A percentile compares a stretch with the other conserved stretches of the same genome.
These are phyloP conservation scores for Ogataea paraovalis DNA, from an alignment of 805 yeast species.

Conservation along the genomic window DNA sequence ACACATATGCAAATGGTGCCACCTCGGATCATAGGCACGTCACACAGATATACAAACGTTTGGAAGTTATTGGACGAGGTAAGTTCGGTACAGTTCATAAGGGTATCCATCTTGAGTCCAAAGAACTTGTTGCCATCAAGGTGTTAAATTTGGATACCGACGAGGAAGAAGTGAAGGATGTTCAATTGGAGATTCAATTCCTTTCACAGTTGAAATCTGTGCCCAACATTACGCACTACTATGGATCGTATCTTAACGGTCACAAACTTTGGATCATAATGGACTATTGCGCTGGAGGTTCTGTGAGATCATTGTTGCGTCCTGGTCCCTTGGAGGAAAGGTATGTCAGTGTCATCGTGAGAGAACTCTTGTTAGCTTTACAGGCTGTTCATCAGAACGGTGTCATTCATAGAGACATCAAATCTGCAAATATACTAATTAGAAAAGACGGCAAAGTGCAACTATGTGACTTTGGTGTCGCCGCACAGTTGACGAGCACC, in stretches of 20 bases:
- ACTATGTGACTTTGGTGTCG: constrained; percentile 97
- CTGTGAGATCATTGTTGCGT: constrained; percentile 75
- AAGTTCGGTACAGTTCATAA: constrained; percentile 96
- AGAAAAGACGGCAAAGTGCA: constrained; percentile 81
- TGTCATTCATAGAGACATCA: constrained; percentile 92
- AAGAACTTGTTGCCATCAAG: constrained; percentile 85
- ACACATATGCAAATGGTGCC: not conserved
- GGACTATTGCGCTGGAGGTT: constrained; percentile 98
- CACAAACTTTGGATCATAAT: constrained; percentile 95
- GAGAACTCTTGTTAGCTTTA: constrained; percentile 78
- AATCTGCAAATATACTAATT: constrained; percentile 92
- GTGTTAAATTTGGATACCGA: constrained; percentile 88
- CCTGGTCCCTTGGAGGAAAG: constrained; percentile 88
- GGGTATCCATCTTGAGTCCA: constrained; percentile 66
- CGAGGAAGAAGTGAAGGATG: constrained; percentile 92
- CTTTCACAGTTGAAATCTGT: constrained; percentile 75
- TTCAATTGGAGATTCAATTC: constrained; percentile 88
- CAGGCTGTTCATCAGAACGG: constrained; percentile 81
- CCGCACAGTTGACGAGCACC: constrained; percentile 81
- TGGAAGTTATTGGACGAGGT: constrained; percentile 93
- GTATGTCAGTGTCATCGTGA: constrained; percentile 74
- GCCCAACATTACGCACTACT: constrained; percentile 91
- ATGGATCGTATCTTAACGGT: constrained; percentile 82
- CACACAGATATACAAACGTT: constrained; percentile 56
- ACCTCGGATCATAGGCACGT: constrained; percentile 10